A percentile compares a stretch with the other conserved stretches of the same genome.
phyloP scores from a whole-genome alignment of 1,284 basidiomycete species.

The Sporisorium reilianum region DNA sequence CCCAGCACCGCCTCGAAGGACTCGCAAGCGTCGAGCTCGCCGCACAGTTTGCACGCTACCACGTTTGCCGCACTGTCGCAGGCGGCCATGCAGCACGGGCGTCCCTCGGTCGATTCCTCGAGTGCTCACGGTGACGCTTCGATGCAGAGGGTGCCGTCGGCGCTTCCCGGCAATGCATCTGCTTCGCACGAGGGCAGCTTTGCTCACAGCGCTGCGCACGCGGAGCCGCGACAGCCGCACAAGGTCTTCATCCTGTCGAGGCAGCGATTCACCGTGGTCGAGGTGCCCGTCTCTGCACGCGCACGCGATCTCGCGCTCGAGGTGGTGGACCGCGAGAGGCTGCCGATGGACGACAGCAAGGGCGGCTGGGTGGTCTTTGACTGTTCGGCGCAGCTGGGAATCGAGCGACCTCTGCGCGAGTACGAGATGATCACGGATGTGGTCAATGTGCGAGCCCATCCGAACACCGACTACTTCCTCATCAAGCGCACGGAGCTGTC shows the following conservation, averaged over 20 bases:
- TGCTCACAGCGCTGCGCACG: not conserved
- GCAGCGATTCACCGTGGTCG: constrained; percentile 52
- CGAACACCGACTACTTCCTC: constrained; percentile 56
- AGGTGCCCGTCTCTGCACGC: constrained; percentile 53
- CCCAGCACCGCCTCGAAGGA: constrained; percentile 44
- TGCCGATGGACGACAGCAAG: constrained; percentile 51
- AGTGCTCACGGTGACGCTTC: constrained; percentile 9
- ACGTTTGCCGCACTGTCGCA: constrained; percentile 32
- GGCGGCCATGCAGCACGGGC: constrained; percentile 27
- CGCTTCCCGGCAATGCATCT: constrained; percentile 3
- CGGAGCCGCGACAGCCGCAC: constrained; percentile 32
- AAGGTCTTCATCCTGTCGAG: constrained; percentile 57
- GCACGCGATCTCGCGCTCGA: constrained; percentile 57
- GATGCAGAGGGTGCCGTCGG: constrained; percentile 20
- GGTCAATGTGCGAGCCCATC: constrained; percentile 46
- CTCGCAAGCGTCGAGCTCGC: constrained; percentile 39
- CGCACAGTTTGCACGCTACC: constrained; percentile 25
- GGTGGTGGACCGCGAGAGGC: constrained; percentile 49
- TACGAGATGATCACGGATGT: constrained; percentile 65
- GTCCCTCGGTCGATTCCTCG: constrained; percentile 16
- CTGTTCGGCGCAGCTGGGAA: constrained; percentile 56
- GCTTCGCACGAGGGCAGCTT: constrained; percentile 14
- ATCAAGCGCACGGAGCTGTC: constrained; percentile 63
- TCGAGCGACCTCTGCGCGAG: constrained; percentile 66
- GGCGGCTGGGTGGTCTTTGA: constrained; percentile 66